Percentiles rank a stretch among this genome's conserved stretches.
Conservation (phyloP, 1,284 basidiomycete species). For the Pterulicium gracile region DNA sequence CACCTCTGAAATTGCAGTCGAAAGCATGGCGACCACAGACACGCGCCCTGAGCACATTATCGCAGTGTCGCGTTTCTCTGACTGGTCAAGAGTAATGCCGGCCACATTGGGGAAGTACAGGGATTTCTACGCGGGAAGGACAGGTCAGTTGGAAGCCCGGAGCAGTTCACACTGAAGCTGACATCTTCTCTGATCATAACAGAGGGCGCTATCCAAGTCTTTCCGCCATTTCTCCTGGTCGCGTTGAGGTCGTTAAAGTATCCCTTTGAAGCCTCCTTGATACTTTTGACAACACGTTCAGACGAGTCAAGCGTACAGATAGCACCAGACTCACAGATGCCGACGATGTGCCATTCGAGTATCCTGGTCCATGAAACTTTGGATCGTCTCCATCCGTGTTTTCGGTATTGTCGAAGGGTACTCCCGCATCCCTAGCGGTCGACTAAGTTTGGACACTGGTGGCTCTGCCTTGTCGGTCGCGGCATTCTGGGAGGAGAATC, state of each 20-base stretch:
- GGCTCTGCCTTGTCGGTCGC: neutral
- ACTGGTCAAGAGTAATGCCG: constrained; percentile 55
- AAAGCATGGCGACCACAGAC: constrained; percentile 72
- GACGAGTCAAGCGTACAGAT: constrained; percentile 4
- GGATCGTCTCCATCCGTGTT: constrained; percentile 57
- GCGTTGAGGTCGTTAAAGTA: constrained; percentile 89
- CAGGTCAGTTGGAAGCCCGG: too few relatives aligned
- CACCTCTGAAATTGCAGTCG: constrained; percentile 82
- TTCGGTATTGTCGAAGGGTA: constrained; percentile 44
- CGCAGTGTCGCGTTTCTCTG: constrained; percentile 65
- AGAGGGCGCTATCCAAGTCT: constrained; percentile 89
- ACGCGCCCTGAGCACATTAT: constrained; percentile 68
- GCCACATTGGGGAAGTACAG: constrained; percentile 86
- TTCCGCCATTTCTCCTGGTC: constrained; percentile 78
- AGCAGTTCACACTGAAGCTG: too few relatives aligned
- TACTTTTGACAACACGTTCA: neutral
- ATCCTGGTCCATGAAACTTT: constrained; percentile 66
- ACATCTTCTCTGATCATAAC: constrained; percentile 87
- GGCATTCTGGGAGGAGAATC: neutral
- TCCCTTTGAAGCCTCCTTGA: constrained; percentile 40
- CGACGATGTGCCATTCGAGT: constrained; percentile 61
- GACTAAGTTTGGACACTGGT: constrained; percentile 43
- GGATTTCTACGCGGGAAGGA: constrained; percentile 49
- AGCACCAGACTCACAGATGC: constrained; percentile 50
- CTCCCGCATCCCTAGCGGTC: constrained; percentile 66